A percentile compares a stretch with the other conserved stretches of the same genome.
Conservation (phyloP, 2,329 filamentous ascomycete genomes). For the Exutisphaerella laricina region DNA sequence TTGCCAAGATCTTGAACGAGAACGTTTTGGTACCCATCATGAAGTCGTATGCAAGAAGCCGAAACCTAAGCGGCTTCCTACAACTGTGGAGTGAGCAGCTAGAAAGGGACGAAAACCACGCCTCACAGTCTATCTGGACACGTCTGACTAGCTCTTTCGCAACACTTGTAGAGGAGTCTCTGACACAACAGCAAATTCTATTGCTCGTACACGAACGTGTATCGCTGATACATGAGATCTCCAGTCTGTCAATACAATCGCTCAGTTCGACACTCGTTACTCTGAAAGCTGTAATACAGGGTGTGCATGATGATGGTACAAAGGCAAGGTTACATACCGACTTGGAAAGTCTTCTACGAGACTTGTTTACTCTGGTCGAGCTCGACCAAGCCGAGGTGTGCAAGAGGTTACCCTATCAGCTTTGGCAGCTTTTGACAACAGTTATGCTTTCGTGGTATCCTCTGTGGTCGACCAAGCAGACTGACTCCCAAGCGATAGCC, state of each 20-base stretch:
- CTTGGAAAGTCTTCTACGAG: slow-evolving; percentile 8
- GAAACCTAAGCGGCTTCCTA: slow-evolving; percentile 27
- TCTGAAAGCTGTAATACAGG: slow-evolving; percentile 11
- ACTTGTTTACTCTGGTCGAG: slow-evolving; percentile 2
- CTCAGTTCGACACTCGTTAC: slow-evolving; percentile 2
- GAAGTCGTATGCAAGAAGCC: slow-evolving; percentile 26
- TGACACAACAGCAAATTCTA: slow-evolving; percentile 16
- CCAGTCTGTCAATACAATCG: background rate
- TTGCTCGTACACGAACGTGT: slow-evolving; percentile 1
- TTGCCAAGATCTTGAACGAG: slow-evolving; percentile 4
- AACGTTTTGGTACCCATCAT: slow-evolving; percentile 29
- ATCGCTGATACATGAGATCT: background rate
- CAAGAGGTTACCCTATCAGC: slow-evolving; percentile 2
- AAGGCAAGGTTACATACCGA: slow-evolving; percentile 9
- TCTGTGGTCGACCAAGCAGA: slow-evolving; percentile 11
- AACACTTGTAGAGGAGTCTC: slow-evolving; percentile 18
- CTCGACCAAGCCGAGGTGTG: slow-evolving; percentile 4
- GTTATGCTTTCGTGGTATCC: slow-evolving; percentile 22
- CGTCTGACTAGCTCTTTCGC: slow-evolving; percentile 19
- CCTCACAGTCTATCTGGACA: slow-evolving; percentile 19
- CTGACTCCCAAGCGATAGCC: slow-evolving; percentile 1
- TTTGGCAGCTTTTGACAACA: slow-evolving; percentile 19
- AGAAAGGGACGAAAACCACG: background rate
- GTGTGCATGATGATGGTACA: slow-evolving; percentile 11
- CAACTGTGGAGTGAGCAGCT: slow-evolving; percentile 29